Conservation (phyloP, 164 flowering plant species). For the Pachysandra terminalis region DNA sequence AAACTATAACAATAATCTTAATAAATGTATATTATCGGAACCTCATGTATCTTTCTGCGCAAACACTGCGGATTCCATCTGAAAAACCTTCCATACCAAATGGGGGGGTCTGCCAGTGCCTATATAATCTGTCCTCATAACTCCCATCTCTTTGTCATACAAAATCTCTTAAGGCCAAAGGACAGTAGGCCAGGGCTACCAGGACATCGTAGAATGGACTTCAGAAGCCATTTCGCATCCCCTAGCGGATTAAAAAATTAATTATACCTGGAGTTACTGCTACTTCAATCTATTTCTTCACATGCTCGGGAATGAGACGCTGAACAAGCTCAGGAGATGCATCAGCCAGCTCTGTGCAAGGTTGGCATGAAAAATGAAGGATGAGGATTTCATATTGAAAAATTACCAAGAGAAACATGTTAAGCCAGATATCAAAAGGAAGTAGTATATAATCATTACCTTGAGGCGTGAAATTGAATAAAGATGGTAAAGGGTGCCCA, state of each 20-base stretch:
- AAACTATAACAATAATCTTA: background rate
- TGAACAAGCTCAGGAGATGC: slow-evolving; percentile 54
- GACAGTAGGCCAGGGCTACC: background rate
- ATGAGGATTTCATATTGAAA: background rate
- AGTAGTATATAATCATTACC: slow-evolving; percentile 43
- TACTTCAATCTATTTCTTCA: slow-evolving; percentile 30
- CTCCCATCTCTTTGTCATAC: background rate
- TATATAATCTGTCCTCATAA: background rate
- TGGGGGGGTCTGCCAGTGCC: background rate
- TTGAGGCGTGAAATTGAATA: slow-evolving; percentile 84
- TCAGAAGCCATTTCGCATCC: background rate
- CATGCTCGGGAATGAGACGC: slow-evolving; percentile 71
- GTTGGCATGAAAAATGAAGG: background rate
- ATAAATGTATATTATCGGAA: background rate
- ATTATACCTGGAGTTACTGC: slow-evolving; percentile 1
- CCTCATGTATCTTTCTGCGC: background rate
- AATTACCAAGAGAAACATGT: background rate
- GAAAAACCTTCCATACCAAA: background rate
- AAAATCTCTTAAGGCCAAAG: background rate
- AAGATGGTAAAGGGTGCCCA: slow-evolving; percentile 73
- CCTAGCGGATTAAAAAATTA: slow-evolving; percentile 8
- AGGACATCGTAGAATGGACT: slow-evolving; percentile 6
- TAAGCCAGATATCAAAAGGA: too few species aligned
- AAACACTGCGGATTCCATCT: slow-evolving; percentile 4
- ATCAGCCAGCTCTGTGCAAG: slow-evolving; percentile 54